A percentile compares a stretch with the other conserved stretches of the same genome.
Evolutionary conservation across 2,329 filamentous ascomycete species (phyloP).

Genomic region (Colletotrichum nymphaeae): DNA sequence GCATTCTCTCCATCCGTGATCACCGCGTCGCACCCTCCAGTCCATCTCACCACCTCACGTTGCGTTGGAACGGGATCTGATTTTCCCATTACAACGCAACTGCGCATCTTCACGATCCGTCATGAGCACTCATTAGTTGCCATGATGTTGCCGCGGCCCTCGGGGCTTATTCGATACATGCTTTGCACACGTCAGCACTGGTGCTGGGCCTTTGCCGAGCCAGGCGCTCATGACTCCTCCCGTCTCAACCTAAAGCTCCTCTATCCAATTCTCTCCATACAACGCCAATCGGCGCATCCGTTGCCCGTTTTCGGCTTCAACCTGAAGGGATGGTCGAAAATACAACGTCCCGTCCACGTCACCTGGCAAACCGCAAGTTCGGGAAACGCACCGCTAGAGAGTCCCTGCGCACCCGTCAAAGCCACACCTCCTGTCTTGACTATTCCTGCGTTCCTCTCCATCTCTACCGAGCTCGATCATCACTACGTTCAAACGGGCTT

Average conservation of each 20-base stretch:
- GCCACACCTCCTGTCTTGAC: not conserved
- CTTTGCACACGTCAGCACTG: not conserved
- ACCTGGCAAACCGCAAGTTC: not conserved
- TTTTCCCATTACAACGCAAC: not conserved
- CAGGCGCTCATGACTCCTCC: too few relatives aligned
- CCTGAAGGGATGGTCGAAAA: not conserved
- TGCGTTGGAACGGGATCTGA: not conserved
- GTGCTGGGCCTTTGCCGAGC: not conserved
- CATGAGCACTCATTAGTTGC: not conserved
- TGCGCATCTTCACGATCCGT: not conserved
- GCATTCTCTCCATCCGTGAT: not conserved
- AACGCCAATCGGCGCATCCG: slow-evolving; percentile 6
- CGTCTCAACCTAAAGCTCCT: too few relatives aligned
- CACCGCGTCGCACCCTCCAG: not conserved
- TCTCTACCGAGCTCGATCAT: not conserved
- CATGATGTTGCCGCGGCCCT: not conserved
- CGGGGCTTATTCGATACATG: not conserved
- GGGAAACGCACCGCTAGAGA: not conserved
- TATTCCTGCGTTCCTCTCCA: not conserved
- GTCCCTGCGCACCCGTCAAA: slow-evolving; percentile 24
- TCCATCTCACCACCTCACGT: not conserved
- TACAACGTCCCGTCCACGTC: slow-evolving; percentile 12
- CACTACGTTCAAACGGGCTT: slow-evolving; percentile 5
- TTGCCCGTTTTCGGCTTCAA: not conserved
- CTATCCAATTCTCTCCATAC: not conserved